These are phyloP conservation scores for Cladosporium sp. DNA, from an alignment of 2,329 filamentous ascomycete genomes.

Conservation along the genomic window DNA sequence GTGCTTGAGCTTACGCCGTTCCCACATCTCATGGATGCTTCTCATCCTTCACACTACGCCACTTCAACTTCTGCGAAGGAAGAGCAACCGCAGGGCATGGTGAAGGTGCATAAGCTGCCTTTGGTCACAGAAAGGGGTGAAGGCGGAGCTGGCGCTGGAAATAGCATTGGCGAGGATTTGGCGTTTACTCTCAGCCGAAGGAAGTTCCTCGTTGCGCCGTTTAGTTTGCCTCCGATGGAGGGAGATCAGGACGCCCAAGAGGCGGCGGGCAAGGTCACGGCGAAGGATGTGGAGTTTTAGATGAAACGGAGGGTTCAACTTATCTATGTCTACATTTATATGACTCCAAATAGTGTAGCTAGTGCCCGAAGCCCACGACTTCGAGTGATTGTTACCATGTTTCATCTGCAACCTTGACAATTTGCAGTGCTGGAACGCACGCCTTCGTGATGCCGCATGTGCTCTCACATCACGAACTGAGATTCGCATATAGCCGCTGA, in stretches of 20 bases:
- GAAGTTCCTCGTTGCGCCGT: constrained; percentile 83
- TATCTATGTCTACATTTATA: neutral
- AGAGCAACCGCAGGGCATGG: constrained; percentile 80
- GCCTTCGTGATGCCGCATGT: neutral
- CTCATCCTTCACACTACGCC: constrained; percentile 32
- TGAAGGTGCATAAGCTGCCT: constrained; percentile 80
- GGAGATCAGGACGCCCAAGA: constrained; percentile 67
- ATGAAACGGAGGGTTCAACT: neutral
- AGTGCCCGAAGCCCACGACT: neutral
- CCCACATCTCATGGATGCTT: constrained; percentile 60
- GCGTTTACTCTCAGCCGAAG: constrained; percentile 85
- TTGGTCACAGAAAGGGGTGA: constrained; percentile 87
- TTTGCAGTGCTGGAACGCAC: neutral
- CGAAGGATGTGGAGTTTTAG: constrained; percentile 75
- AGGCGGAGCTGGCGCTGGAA: constrained; percentile 64
- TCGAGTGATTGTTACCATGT: neutral
- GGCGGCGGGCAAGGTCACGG: constrained; percentile 50
- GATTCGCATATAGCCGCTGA: neutral
- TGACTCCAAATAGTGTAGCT: neutral
- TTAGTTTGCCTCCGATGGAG: constrained; percentile 82
- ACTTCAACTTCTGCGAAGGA: constrained; percentile 50
- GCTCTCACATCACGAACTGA: neutral
- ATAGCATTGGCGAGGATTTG: constrained; percentile 74
- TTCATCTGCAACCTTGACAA: neutral
- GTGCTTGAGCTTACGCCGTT: constrained; percentile 80